These are phyloP conservation scores for Dendrocalamus sinicus DNA, from an alignment of 176 grass and related monocot species.

Conservation along the genomic window DNA sequence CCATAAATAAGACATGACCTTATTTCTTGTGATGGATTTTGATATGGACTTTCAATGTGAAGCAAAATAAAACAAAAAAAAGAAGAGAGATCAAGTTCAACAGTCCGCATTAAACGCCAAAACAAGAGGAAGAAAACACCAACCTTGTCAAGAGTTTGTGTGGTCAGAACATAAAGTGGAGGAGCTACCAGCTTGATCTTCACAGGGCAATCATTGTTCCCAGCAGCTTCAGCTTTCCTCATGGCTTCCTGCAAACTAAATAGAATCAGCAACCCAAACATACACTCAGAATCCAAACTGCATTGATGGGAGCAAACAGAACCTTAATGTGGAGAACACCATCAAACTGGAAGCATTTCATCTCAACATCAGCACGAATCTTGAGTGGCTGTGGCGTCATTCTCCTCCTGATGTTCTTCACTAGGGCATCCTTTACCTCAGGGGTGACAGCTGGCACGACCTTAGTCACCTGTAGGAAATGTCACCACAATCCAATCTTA, in stretches of 20 bases:
- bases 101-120: neutral
- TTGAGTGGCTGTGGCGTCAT: slow-evolving; percentile 94
- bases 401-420: slow-evolving; percentile 86
- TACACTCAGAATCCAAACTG: neutral
- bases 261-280: neutral
- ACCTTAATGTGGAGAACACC: slow-evolving; percentile 97
- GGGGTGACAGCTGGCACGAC: slow-evolving; percentile 69
- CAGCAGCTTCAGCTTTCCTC: slow-evolving; percentile 78
- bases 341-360: slow-evolving; percentile 94
- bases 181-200: slow-evolving; percentile 86
- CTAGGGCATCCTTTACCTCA: slow-evolving; percentile 81
- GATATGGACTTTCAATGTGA: neutral
- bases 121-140: slow-evolving; percentile 28
- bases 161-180: slow-evolving; percentile 85
- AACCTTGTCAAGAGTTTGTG: slow-evolving; percentile 92
- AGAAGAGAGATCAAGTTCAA: neutral
- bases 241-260: slow-evolving; percentile 66
- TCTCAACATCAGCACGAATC: slow-evolving; percentile 89
- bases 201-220: slow-evolving; percentile 74
- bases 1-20: neutral
- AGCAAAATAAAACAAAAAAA: neutral
- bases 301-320: slow-evolving; percentile 12
- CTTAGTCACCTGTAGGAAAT: slow-evolving; percentile 69
- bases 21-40: neutral
- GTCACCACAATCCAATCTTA: neutral